Evolutionary conservation across 116 monocot genomes (phyloP).

Genomic region (Dioscorea cayenensis): DNA sequence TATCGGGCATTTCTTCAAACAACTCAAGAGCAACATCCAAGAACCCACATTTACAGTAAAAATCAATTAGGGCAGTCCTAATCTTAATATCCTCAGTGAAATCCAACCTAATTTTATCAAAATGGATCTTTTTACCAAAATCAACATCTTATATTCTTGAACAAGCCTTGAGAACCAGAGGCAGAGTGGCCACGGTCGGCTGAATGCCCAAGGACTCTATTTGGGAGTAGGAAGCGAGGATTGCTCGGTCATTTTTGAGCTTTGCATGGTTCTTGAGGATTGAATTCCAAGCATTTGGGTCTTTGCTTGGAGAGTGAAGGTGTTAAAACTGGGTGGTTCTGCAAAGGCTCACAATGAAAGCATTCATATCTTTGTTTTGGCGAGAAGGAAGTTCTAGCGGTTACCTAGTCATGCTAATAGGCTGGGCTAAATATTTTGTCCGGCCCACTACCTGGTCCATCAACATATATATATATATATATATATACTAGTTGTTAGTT

Average conservation of each 20-base stretch:
- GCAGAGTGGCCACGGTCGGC: not conserved
- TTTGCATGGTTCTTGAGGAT: slow-evolving; percentile 17
- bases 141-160: slow-evolving; percentile 3
- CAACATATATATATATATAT: no score
- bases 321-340: not conserved
- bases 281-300: slow-evolving; percentile 13
- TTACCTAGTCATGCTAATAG: not conserved
- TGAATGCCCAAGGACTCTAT: not conserved
- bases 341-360: not conserved
- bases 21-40: slow-evolving; percentile 3
- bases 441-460: no score
- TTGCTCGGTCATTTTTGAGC: slow-evolving; percentile 20
- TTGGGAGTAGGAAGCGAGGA: slow-evolving; percentile 9
- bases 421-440: not conserved
- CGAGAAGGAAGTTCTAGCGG: not conserved
- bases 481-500: no score
- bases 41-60: slow-evolving; percentile 18
- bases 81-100: slow-evolving; percentile 3
- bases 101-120: not conserved
- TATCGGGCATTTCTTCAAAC: slow-evolving; percentile 9
- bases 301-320: not conserved
- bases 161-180: slow-evolving; percentile 21
- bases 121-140: slow-evolving; percentile 4
- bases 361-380: not conserved
- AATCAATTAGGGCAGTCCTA: slow-evolving; percentile 12